Evolutionary conservation across 2,329 filamentous ascomycete species (phyloP).

Genomic region (Metarhizium guizhouense): DNA sequence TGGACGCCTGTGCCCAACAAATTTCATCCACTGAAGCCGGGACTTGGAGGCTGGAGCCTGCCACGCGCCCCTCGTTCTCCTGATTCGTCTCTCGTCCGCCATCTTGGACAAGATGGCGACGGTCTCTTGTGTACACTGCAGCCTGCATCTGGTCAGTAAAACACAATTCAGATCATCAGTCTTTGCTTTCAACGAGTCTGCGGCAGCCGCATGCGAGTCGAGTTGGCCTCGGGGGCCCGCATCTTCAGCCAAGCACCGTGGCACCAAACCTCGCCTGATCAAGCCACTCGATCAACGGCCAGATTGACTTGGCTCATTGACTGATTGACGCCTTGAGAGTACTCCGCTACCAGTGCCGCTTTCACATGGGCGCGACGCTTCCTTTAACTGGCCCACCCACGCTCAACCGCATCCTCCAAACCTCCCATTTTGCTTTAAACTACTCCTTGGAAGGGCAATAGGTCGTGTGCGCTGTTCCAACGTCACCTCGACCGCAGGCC

Average conservation of each 20-base stretch:
- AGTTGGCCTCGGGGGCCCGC: too few relatives aligned
- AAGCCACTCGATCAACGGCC: too few relatives aligned
- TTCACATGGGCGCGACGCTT: slow-evolving; percentile 20
- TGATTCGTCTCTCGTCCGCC: background rate
- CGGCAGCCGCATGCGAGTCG: too few relatives aligned
- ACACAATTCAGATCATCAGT: background rate
- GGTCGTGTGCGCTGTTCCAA: slow-evolving; percentile 28
- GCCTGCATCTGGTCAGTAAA: background rate
- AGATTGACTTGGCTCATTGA: too few relatives aligned
- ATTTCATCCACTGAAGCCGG: background rate
- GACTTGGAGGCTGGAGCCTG: too few relatives aligned
- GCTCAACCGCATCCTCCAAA: slow-evolving; percentile 14
- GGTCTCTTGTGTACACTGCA: too few relatives aligned
- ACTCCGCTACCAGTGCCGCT: slow-evolving; percentile 3
- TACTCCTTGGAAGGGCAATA: slow-evolving; percentile 24
- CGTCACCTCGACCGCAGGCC: slow-evolving; percentile 2
- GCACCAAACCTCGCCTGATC: too few relatives aligned
- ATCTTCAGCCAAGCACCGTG: too few relatives aligned
- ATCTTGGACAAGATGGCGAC: too few relatives aligned
- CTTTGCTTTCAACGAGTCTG: too few relatives aligned
- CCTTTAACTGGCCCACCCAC: slow-evolving; percentile 20
- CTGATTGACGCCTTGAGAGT: background rate
- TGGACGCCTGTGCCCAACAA: background rate
- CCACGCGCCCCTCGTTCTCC: background rate
- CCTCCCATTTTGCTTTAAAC: slow-evolving; percentile 9